phyloP scores from a whole-genome alignment of 768 basidiomycete species.

The Paxillus rubicundulus region DNA sequence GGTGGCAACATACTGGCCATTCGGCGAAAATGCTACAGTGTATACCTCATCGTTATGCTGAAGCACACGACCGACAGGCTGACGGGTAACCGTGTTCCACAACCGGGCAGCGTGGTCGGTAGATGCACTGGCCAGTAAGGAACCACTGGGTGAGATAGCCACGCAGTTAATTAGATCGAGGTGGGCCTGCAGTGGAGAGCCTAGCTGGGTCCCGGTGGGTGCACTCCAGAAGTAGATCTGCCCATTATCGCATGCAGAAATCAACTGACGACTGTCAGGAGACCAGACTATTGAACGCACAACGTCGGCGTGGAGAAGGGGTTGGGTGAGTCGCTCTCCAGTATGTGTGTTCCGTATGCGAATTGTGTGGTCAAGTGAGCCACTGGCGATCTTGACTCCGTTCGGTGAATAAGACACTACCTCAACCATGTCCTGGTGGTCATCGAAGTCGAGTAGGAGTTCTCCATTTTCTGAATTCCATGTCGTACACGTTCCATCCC shows the following conservation, averaged over 20 bases:
- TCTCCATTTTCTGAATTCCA: not conserved
- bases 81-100: not conserved
- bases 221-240: not conserved
- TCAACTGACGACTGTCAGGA: not conserved
- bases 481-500: not conserved
- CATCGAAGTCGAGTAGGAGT: not conserved
- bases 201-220: not conserved
- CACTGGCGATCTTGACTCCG: conserved; percentile 33
- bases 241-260: not conserved
- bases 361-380: conserved; percentile 19
- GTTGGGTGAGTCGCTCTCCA: not conserved
- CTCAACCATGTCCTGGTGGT: not conserved
- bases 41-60: not conserved
- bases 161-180: not conserved
- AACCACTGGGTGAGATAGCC: not conserved
- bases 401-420: conserved; percentile 42
- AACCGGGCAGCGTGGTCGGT: conserved; percentile 2
- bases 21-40: not conserved
- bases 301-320: not conserved
- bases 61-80: not conserved
- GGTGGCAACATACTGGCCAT: not conserved
- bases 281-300: not conserved
- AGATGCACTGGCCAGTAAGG: conserved; percentile 8
- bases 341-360: not conserved
- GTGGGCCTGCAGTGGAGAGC: not conserved